A percentile compares a stretch with the other conserved stretches of the same genome.
These are phyloP conservation scores for Emergomyces africanus DNA, from an alignment of 2,329 filamentous ascomycete genomes.

Conservation along the genomic window DNA sequence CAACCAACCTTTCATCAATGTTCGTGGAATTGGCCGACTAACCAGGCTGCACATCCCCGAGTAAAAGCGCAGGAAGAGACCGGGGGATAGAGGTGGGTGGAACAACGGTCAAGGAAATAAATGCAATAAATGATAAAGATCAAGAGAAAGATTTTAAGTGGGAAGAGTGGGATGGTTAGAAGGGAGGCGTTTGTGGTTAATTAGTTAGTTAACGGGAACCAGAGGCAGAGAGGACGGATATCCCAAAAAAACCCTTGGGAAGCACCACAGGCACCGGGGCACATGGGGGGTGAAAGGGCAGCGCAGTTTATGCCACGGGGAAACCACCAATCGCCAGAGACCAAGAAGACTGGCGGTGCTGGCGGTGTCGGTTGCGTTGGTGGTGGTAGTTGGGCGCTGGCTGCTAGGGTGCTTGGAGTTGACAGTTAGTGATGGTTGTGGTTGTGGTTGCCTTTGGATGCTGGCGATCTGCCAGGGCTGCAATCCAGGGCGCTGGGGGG, in stretches of 20 bases:
- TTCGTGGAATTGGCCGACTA: not conserved
- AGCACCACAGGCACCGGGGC: not conserved
- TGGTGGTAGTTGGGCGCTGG: not conserved
- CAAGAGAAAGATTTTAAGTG: too few species aligned
- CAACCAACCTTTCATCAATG: slow-evolving; percentile 1
- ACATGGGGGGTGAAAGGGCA: not conserved
- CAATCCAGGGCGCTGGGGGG: not conserved
- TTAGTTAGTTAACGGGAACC: not conserved
- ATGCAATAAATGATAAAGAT: not conserved
- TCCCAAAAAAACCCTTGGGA: not conserved
- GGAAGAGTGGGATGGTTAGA: not conserved
- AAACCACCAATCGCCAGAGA: not conserved
- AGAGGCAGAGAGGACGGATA: not conserved
- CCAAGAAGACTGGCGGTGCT: not conserved
- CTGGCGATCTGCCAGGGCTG: not conserved
- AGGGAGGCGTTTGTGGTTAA: not conserved
- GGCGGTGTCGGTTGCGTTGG: not conserved
- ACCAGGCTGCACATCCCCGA: not conserved
- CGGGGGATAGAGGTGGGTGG: not conserved
- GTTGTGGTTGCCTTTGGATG: not conserved
- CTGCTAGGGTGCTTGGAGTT: too few species aligned
- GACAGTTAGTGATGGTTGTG: not conserved
- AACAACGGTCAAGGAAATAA: not conserved
- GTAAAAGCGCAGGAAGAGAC: not conserved
- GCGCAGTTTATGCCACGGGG: not conserved